These are phyloP conservation scores for Annona squamosa DNA, from an alignment of 164 flowering plant genomes.

Conservation along the genomic window DNA sequence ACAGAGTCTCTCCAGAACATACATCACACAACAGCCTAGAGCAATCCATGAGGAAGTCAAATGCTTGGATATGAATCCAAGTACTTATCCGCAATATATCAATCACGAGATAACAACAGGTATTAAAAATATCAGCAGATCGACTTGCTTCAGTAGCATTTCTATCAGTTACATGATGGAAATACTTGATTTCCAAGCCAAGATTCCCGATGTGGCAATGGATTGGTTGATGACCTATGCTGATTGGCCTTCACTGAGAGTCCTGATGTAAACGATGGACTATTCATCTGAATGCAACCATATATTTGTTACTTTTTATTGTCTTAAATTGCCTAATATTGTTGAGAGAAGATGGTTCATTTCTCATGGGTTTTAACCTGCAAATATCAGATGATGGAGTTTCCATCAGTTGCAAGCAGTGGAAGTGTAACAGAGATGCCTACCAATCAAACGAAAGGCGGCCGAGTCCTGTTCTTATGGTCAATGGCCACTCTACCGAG, in stretches of 20 bases:
- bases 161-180: too few species aligned
- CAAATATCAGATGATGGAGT: conserved; percentile 35
- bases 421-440: conserved; percentile 25
- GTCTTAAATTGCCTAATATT: too few species aligned
- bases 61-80: conserved; percentile 7
- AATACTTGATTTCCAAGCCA: too few species aligned
- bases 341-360: not conserved
- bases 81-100: conserved; percentile 31
- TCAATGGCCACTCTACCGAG: conserved; percentile 53
- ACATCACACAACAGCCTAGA: conserved; percentile 37
- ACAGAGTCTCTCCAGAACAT: conserved; percentile 33
- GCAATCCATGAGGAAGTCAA: conserved; percentile 15
- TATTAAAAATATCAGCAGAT: conserved; percentile 6
- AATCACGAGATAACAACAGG: conserved; percentile 42
- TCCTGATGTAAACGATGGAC: too few species aligned
- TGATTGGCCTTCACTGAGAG: too few species aligned
- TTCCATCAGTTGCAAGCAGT: conserved; percentile 41
- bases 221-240: too few species aligned
- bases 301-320: too few species aligned
- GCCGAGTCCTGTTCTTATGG: conserved; percentile 37
- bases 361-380: not conserved
- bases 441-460: conserved; percentile 12
- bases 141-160: too few species aligned
- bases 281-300: too few species aligned
- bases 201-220: too few species aligned